Conservation (phyloP, 2,329 filamentous ascomycete species). For the Ceratocystis cubensis region DNA sequence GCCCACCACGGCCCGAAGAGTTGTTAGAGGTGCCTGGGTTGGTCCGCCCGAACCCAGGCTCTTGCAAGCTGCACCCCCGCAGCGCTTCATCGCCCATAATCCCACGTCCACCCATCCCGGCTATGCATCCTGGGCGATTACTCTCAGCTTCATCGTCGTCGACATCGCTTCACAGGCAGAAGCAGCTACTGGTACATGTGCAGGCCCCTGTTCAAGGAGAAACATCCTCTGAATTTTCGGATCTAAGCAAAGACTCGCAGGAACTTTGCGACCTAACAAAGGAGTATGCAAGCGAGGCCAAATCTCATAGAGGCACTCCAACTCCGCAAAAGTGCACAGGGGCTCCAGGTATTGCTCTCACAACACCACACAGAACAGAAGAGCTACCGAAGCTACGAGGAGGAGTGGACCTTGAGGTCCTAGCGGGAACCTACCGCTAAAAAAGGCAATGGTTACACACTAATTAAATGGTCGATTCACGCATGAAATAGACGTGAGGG, state of each 20-base stretch:
- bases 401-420: slow-evolving; percentile 13
- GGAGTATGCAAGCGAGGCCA: background rate
- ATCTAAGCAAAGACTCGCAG: background rate
- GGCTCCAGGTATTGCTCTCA: background rate
- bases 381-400: background rate
- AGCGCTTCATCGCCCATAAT: slow-evolving; percentile 16
- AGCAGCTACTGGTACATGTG: background rate
- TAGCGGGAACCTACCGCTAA: slow-evolving; percentile 17
- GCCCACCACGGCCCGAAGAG: slow-evolving; percentile 13
- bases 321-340: background rate
- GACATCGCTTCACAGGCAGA: background rate
- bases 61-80: slow-evolving; percentile 14
- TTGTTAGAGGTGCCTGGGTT: slow-evolving; percentile 16
- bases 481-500: background rate
- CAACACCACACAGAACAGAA: background rate
- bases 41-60: slow-evolving; percentile 4
- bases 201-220: background rate
- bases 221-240: background rate
- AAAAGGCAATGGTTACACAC: background rate
- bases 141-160: slow-evolving; percentile 13
- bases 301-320: background rate
- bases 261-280: slow-evolving; percentile 2
- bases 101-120: slow-evolving; percentile 15
- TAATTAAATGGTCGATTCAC: background rate
- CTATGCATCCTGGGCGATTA: slow-evolving; percentile 18